Percentiles rank a stretch among this genome's conserved stretches.
Evolutionary conservation across 1,284 basidiomycete species (phyloP).

Genomic region (Athelia sp.): DNA sequence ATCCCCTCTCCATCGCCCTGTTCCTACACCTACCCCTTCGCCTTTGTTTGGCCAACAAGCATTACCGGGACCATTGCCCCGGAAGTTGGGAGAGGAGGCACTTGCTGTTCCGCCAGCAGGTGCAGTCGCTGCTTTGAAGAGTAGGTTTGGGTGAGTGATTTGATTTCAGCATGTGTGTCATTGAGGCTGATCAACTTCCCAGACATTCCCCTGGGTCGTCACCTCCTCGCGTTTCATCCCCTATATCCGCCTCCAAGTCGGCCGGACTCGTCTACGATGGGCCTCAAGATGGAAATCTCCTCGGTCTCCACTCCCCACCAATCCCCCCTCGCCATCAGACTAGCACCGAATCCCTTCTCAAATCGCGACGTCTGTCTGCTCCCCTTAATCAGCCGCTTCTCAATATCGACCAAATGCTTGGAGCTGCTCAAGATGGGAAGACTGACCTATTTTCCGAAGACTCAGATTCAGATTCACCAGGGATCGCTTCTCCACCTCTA

Average conservation of each 20-base stretch:
- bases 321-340: neutral
- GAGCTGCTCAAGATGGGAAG: slow-evolving; percentile 14
- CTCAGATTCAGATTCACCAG: slow-evolving; percentile 3
- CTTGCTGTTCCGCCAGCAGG: slow-evolving; percentile 9
- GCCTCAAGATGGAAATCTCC: neutral
- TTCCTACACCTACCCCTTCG: slow-evolving; percentile 30
- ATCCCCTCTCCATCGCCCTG: slow-evolving; percentile 40
- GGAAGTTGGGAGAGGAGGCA: neutral
- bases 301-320: neutral
- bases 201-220: neutral
- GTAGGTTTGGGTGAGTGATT: slow-evolving; percentile 46
- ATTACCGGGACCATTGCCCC: too few species aligned
- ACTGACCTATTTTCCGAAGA: slow-evolving; percentile 7
- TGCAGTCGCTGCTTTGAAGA: slow-evolving; percentile 40
- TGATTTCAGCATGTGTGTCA: slow-evolving; percentile 5
- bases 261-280: neutral
- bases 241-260: neutral
- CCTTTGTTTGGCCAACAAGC: neutral
- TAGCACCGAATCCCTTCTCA: neutral
- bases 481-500: slow-evolving; percentile 4
- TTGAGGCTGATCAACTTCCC: neutral
- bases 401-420: slow-evolving; percentile 14
- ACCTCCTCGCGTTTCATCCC: neutral
- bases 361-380: too few species aligned
- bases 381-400: neutral